A percentile compares a stretch with the other conserved stretches of the same genome.
Conservation (phyloP, 2,329 filamentous ascomycete genomes). For the Aspergillus neoniger region DNA sequence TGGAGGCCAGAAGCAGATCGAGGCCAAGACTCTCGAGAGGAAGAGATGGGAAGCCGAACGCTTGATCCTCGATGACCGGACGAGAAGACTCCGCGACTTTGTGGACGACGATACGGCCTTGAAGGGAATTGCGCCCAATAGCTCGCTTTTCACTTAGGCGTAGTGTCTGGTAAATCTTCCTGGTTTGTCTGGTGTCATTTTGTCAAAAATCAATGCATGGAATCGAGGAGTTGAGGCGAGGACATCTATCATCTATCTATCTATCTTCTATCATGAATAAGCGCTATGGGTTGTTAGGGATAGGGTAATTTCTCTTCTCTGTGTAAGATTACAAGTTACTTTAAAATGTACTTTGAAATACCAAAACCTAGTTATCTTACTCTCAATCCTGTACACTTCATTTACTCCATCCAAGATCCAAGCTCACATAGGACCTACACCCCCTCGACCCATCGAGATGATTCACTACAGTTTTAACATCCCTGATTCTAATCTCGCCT, state of each 20-base stretch:
- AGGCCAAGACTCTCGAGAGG: constrained; percentile 33
- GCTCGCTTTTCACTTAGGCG: constrained; percentile 28
- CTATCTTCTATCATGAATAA: neutral
- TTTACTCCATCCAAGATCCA: too few relatives aligned
- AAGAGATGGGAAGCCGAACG: constrained; percentile 45
- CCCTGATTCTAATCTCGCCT: too few relatives aligned
- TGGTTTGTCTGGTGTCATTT: neutral
- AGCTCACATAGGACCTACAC: too few relatives aligned
- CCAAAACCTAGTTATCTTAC: neutral
- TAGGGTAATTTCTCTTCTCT: neutral
- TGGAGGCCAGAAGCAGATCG: constrained; percentile 29
- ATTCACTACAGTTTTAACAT: too few relatives aligned
- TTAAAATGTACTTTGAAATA: neutral
- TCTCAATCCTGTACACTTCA: too few relatives aligned
- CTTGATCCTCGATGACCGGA: constrained; percentile 40
- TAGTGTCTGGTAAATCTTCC: too few relatives aligned
- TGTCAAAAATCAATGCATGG: neutral
- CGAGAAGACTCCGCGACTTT: constrained; percentile 31
- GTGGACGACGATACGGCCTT: constrained; percentile 35
- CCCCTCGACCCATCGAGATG: too few relatives aligned
- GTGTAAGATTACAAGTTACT: neutral
- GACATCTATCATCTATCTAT: neutral
- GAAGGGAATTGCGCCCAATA: constrained; percentile 31
- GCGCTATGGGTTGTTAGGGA: neutral
- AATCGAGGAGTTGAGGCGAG: neutral